Evolutionary conservation across 352 stramenopile genomes (phyloP).

Genomic region (Phytophthora multivora): DNA sequence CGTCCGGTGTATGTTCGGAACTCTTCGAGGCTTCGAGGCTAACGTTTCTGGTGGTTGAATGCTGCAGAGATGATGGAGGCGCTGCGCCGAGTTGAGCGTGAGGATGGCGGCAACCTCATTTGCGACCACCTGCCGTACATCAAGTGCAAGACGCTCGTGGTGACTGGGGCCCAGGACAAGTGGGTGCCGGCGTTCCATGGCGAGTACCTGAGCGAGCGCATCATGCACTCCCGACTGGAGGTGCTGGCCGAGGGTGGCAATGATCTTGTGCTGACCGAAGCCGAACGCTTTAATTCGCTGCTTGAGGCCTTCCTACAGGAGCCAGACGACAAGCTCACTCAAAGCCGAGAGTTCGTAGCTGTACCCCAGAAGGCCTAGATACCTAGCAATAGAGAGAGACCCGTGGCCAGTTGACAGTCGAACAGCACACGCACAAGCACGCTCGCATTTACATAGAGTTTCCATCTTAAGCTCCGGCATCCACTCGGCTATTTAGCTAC

Average conservation of each 20-base stretch:
- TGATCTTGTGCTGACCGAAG: slow-evolving; percentile 59
- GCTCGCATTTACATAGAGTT: slow-evolving; percentile 43
- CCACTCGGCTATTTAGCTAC: slow-evolving; percentile 31
- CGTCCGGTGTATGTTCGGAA: not conserved
- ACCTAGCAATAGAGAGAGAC: not conserved
- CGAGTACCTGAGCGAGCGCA: slow-evolving; percentile 87
- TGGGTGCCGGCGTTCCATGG: slow-evolving; percentile 72
- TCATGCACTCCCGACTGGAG: slow-evolving; percentile 80
- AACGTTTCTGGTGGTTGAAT: slow-evolving; percentile 6
- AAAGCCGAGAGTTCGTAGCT: slow-evolving; percentile 82
- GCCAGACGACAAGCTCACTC: slow-evolving; percentile 80
- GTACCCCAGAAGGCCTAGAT: slow-evolving; percentile 33
- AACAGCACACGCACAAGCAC: slow-evolving; percentile 26
- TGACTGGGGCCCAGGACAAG: slow-evolving; percentile 63
- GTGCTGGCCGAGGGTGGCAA: slow-evolving; percentile 58
- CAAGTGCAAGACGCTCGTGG: slow-evolving; percentile 86
- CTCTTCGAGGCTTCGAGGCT: not conserved
- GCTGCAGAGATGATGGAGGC: slow-evolving; percentile 57
- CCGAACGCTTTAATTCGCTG: slow-evolving; percentile 61
- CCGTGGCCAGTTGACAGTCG: slow-evolving; percentile 16
- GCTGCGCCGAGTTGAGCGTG: slow-evolving; percentile 52
- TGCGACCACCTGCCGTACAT: slow-evolving; percentile 68
- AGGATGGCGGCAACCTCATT: slow-evolving; percentile 71
- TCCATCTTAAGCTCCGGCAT: slow-evolving; percentile 24
- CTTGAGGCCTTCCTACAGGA: slow-evolving; percentile 72